Conservation (phyloP, 495 filamentous ascomycete species). For the Xylaria venustula region DNA sequence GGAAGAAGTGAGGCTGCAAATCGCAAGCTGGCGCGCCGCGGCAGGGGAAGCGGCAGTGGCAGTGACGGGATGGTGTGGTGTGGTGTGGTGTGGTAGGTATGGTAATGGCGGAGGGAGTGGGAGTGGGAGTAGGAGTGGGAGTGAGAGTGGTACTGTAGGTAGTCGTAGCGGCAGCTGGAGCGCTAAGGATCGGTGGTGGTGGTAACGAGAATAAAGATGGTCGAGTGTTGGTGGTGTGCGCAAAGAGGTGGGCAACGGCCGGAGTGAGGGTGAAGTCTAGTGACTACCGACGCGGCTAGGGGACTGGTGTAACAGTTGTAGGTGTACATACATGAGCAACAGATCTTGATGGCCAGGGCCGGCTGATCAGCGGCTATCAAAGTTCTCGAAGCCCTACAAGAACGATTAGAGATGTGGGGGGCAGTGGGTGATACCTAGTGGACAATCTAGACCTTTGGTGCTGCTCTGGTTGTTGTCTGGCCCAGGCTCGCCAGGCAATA, state of each 20-base stretch:
- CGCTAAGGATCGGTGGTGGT: not conserved
- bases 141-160: too few species aligned
- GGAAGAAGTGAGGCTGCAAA: slow-evolving; percentile 2
- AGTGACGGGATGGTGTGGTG: not conserved
- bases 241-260: not conserved
- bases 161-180: not conserved
- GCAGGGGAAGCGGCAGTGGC: not conserved
- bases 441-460: slow-evolving; percentile 10
- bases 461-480: too few species aligned
- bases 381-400: not conserved
- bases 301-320: not conserved
- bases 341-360: not conserved
- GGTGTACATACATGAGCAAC: not conserved
- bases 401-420: not conserved
- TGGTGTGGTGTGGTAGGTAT: not conserved
- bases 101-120: not conserved
- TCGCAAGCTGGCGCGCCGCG: not conserved
- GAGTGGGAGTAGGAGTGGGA: too few species aligned
- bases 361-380: slow-evolving; percentile 9
- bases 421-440: not conserved
- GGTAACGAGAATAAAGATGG: not conserved
- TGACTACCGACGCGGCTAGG: not conserved
- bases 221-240: not conserved
- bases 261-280: not conserved
- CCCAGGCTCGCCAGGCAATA: too few species aligned